These are phyloP conservation scores for Penicillium parvum DNA, from an alignment of 495 filamentous ascomycete genomes.

Conservation along the genomic window DNA sequence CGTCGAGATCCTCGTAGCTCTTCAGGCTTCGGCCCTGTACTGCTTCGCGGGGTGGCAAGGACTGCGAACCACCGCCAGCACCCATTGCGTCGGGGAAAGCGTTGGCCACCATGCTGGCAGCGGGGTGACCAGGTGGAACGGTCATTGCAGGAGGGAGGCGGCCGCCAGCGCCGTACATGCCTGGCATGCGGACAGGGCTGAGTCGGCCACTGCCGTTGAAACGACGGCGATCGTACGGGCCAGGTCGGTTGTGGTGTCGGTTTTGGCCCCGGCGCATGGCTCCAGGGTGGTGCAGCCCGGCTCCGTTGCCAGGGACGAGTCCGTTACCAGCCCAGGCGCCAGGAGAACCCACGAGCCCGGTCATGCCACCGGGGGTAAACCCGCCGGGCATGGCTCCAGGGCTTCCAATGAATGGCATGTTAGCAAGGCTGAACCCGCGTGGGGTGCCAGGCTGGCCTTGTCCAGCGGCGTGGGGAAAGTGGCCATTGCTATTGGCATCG, in stretches of 20 bases:
- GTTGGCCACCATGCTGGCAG: conserved; percentile 36
- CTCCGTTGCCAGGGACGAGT: conserved; percentile 29
- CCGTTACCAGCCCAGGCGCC: conserved; percentile 44
- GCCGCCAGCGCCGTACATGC: conserved; percentile 32
- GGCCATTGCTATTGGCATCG: conserved; percentile 96
- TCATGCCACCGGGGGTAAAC: conserved; percentile 37
- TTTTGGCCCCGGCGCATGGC: conserved; percentile 56
- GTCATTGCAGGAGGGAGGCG: conserved; percentile 35
- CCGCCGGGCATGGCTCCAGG: conserved; percentile 24
- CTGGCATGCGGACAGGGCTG: conserved; percentile 39
- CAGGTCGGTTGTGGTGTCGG: conserved; percentile 45
- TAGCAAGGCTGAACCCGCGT: conserved; percentile 83
- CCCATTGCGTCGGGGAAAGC: conserved; percentile 45
- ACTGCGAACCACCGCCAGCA: conserved; percentile 57
- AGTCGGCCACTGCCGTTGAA: conserved; percentile 32
- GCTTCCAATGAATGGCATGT: conserved; percentile 50
- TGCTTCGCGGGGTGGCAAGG: conserved; percentile 76
- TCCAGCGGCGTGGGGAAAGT: conserved; percentile 75
- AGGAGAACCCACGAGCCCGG: conserved; percentile 54
- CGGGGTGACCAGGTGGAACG: conserved; percentile 41
- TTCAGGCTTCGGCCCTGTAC: conserved; percentile 87
- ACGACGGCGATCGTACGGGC: conserved; percentile 58
- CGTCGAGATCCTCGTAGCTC: conserved; percentile 96
- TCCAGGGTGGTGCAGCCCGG: conserved; percentile 51
- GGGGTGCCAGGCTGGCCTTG: conserved; percentile 78